Base-by-base conservation (phyloP, 352 stramenopile genomes). In the Globisporangium paddicum region DNA sequence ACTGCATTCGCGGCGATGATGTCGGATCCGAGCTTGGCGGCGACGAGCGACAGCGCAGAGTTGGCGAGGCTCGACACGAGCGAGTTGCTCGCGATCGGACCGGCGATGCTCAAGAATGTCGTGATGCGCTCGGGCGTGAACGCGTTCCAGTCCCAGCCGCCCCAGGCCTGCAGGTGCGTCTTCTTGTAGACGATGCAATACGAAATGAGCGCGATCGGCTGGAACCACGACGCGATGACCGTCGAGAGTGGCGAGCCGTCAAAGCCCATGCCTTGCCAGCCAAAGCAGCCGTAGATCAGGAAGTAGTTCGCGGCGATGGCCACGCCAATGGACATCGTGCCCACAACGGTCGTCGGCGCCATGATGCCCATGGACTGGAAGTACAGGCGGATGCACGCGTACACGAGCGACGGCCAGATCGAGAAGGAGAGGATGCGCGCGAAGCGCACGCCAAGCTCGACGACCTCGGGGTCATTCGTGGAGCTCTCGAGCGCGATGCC, bases 291-390 rank as follows among this genome's bases (percentile, higher is more conserved):
- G 54, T 83, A 90, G 59, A 82, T 83, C 23, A 84, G 56, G 8
- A 63, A 48, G 63, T 91, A 93, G 70, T 93, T 93, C 62, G 73
- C 73, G 1, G 62, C 69, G 55, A 73, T 69, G 0, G 83, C 79
- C 9, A 93, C 72, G 13, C 67, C 64, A 45, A 93, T 89, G 23
- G 83, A 90, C 13, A 87, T 49, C 18, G 75, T 70, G 10, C 83
- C 83, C 10, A 91, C 82, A 18, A 89, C 61, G 2, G 81, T 93
- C 4, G 85, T 88, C 11, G 83, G 79, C 3, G 73, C 71, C 68
- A 90, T 86, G 67, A 90, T 87, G 18, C 79, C 79, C 76, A 94
- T 90, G 0, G 80, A 84, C 60, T 94, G 84, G 64, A 94, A 91
- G 70, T 94, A 94, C 11, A 88, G 71, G 0, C 84, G 77, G 51